These are phyloP conservation scores for Penicillium freii DNA, from an alignment of 2,329 filamentous ascomycete genomes.

Conservation along the genomic window DNA sequence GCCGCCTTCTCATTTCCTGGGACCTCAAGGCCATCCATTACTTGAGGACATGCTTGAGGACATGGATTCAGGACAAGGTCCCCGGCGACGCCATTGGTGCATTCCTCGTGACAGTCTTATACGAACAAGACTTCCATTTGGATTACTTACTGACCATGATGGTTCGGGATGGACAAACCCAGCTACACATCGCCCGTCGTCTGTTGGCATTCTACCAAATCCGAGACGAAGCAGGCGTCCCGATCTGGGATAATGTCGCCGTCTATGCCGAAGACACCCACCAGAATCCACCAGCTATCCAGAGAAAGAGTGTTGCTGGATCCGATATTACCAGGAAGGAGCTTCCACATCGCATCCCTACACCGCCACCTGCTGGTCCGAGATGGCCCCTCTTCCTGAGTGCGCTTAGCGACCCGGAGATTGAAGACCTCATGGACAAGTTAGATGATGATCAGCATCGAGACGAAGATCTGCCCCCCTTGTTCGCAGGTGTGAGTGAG, in stretches of 20 bases:
- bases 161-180: not conserved
- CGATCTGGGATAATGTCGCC: not conserved
- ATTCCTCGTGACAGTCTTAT: conserved; percentile 1
- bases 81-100: conserved; percentile 6
- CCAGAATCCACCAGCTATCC: not conserved
- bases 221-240: not conserved
- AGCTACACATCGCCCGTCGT: not conserved
- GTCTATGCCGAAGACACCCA: not conserved
- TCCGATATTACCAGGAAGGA: not conserved
- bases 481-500: not conserved
- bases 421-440: not conserved
- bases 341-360: not conserved
- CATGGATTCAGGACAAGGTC: not conserved
- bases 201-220: conserved; percentile 2
- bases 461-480: not conserved
- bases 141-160: conserved; percentile 1
- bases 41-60: not conserved
- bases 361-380: not conserved
- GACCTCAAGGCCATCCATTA: conserved; percentile 1
- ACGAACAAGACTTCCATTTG: conserved; percentile 4
- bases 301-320: not conserved
- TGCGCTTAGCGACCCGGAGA: not conserved
- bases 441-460: not conserved
- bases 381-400: conserved; percentile 4
- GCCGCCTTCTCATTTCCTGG: conserved; percentile 2